A percentile compares a stretch with the other conserved stretches of the same genome.
Evolutionary conservation across 306 rosid species (phyloP).

Genomic region (Vicia sativa): DNA sequence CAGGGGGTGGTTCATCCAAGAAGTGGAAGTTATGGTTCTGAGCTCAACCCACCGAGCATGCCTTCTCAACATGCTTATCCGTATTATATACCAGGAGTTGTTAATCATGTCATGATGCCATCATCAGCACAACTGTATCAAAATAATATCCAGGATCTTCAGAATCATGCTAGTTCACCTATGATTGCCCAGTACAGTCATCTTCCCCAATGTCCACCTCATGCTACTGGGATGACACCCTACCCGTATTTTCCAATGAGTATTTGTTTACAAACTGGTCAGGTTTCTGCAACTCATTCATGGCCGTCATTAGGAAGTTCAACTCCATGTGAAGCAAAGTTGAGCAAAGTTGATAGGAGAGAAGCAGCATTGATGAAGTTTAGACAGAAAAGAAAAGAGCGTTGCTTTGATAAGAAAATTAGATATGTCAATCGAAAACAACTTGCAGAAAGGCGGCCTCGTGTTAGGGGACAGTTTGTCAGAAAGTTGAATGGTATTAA

Average conservation of each 20-base stretch:
- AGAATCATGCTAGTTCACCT: slow-evolving; percentile 58
- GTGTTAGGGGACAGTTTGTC: slow-evolving; percentile 95
- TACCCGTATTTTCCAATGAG: slow-evolving; percentile 31
- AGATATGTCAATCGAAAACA: slow-evolving; percentile 81
- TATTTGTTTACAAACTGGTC: slow-evolving; percentile 75
- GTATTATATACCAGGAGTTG: slow-evolving; percentile 67
- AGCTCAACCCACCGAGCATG: slow-evolving; percentile 52
- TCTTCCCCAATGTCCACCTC: slow-evolving; percentile 71
- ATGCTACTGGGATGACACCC: slow-evolving; percentile 69
- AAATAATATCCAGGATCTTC: slow-evolving; percentile 72
- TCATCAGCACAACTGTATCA: slow-evolving; percentile 72
- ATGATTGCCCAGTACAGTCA: slow-evolving; percentile 76
- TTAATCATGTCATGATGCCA: slow-evolving; percentile 75
- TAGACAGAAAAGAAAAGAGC: slow-evolving; percentile 94
- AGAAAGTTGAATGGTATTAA: slow-evolving; percentile 74
- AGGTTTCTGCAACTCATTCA: slow-evolving; percentile 60
- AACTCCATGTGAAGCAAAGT: slow-evolving; percentile 57
- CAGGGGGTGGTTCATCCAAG: slow-evolving; percentile 51
- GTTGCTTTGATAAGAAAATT: slow-evolving; percentile 95
- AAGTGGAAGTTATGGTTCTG: slow-evolving; percentile 52
- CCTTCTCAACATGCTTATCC: slow-evolving; percentile 69
- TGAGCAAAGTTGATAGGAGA: slow-evolving; percentile 82
- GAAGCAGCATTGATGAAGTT: slow-evolving; percentile 96
- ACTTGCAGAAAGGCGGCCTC: slow-evolving; percentile 95
- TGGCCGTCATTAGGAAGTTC: slow-evolving; percentile 78